Base-by-base conservation (phyloP, 805 yeast species). In the Candida coquimbonensis region DNA sequence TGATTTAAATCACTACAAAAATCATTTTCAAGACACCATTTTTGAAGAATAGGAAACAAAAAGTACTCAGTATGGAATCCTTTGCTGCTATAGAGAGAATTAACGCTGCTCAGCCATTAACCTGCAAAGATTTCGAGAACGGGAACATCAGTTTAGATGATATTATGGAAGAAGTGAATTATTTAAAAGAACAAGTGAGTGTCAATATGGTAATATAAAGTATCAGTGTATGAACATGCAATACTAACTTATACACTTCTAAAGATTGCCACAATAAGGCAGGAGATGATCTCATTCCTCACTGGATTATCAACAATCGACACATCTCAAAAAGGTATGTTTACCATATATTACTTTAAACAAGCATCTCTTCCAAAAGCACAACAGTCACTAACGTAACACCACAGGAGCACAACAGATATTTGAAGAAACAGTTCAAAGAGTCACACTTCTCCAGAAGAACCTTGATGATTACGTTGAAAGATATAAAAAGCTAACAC, bases 381-480 rank as follows among this genome's bases (percentile, higher is more conserved):
- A 29, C 31, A 12, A 29, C 11, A 9, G 13, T 29, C 14, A 29
- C 31, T 29, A 29, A 29, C 31, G 6, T 11, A 29, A 12, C 13
- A 12, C 13, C 13, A 13, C 9, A 59, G 63, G 41, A 26, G 44
- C 63, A 26, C 56, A 53, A 39, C 51, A 52, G 42, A 38, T 60
- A 7, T 60, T 61, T 39, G 62, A 54, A 11, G 66, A 73, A 14
- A 62, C 57, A 7, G 60, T 61, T 37, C 59, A 65, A 44, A 59
- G 70, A 26, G 64, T 62, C 9, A 51, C 62, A 3, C 57, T 32
- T 1, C 43, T 74, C 2, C 71, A 70, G 49, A 57, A 53, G 29
- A 63, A 67, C 36, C 68, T 75, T 16, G 65, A 65, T 16, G 75
- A 72, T 24, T 75, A 73, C 48, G 72, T 76, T 45, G 65, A 58